Evolutionary conservation across 2,329 filamentous ascomycete genomes (phyloP).

Genomic region (Penicillium sp.): DNA sequence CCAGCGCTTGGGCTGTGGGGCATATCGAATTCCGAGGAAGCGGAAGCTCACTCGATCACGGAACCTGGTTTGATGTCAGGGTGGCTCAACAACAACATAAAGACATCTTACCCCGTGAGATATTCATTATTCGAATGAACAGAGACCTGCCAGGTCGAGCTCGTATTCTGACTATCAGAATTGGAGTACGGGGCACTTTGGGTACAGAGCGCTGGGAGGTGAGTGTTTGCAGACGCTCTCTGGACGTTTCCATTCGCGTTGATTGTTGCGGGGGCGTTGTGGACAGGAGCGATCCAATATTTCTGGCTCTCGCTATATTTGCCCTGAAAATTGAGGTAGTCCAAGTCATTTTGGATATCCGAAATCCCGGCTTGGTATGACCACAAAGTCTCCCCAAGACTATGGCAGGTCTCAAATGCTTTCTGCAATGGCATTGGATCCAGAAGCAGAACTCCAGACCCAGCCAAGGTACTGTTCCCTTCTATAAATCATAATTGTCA

Average conservation of each 20-base stretch:
- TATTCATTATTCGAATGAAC: slow-evolving; percentile 18
- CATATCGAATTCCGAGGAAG: slow-evolving; percentile 50
- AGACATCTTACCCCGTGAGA: slow-evolving; percentile 14
- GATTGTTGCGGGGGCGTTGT: slow-evolving; percentile 9
- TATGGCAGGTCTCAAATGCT: slow-evolving; percentile 14
- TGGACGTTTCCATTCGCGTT: slow-evolving; percentile 10
- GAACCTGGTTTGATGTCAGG: slow-evolving; percentile 34
- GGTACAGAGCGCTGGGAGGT: slow-evolving; percentile 17
- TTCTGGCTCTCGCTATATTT: slow-evolving; percentile 6
- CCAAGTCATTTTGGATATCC: slow-evolving; percentile 9
- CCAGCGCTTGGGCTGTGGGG: slow-evolving; percentile 43
- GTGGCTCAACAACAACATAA: no score
- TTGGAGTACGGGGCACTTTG: slow-evolving; percentile 20
- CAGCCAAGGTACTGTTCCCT: slow-evolving; percentile 8
- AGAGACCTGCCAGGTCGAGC: slow-evolving; percentile 15
- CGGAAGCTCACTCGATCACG: slow-evolving; percentile 55
- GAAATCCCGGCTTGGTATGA: background rate
- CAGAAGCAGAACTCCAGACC: slow-evolving; percentile 17
- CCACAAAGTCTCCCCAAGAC: slow-evolving; percentile 19
- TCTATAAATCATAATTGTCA: background rate
- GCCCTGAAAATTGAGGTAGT: slow-evolving; percentile 14
- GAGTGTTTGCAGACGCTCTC: slow-evolving; percentile 5
- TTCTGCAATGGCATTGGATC: slow-evolving; percentile 15
- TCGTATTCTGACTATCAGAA: slow-evolving; percentile 10
- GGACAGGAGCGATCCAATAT: slow-evolving; percentile 14